phyloP scores from a whole-genome alignment of 495 filamentous ascomycete species.

The Penicillium mononematosum region DNA sequence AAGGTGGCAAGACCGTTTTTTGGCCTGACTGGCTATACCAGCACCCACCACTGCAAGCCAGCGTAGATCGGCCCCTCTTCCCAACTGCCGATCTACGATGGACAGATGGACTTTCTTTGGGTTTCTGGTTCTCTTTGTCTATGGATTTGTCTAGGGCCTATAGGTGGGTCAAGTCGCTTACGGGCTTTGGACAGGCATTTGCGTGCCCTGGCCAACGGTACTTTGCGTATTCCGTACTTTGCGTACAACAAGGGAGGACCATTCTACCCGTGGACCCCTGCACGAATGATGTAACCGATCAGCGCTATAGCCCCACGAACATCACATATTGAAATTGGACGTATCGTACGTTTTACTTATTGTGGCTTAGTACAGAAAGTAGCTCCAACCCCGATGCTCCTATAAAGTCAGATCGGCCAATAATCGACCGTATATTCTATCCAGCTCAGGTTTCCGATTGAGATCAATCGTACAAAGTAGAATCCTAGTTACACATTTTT shows the following conservation, averaged over 20 bases:
- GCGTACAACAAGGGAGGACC: too few relatives aligned
- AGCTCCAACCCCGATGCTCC: background rate
- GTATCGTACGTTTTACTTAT: background rate
- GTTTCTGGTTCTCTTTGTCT: background rate
- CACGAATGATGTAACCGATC: conserved; percentile 7
- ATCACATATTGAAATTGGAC: background rate
- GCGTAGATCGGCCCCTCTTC: background rate
- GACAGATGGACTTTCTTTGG: background rate
- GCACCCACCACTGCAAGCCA: background rate
- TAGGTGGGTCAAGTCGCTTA: conserved; percentile 13
- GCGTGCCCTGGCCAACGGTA: too few relatives aligned
- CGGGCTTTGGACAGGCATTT: too few relatives aligned
- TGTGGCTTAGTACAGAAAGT: background rate
- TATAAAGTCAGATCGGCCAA: background rate
- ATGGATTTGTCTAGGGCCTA: background rate
- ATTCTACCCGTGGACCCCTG: background rate
- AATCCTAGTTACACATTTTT: background rate
- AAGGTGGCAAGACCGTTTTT: conserved; percentile 18
- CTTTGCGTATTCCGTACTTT: background rate
- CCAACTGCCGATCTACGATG: background rate
- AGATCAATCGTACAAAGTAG: background rate
- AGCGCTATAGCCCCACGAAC: background rate
- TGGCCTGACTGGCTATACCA: conserved; percentile 17
- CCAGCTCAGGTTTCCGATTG: background rate
- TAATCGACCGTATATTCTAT: background rate